Conservation (phyloP, 2,329 filamentous ascomycete species). For the Aspergillus floridensis region DNA sequence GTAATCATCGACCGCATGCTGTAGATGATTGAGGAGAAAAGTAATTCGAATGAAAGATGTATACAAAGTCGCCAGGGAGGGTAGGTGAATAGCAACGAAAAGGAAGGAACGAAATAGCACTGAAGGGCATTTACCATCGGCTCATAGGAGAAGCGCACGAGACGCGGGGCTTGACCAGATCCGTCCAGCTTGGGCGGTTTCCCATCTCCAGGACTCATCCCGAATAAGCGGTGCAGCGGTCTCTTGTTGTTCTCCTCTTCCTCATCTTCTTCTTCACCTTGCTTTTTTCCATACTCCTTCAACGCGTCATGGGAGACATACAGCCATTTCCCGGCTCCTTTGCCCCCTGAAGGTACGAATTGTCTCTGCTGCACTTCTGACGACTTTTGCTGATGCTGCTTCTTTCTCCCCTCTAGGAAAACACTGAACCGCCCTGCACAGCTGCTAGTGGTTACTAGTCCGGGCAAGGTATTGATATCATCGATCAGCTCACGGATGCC, state of each 20-base stretch:
- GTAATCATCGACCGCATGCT: no score
- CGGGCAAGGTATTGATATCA: conserved; percentile 71
- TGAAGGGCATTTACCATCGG: conserved; percentile 71
- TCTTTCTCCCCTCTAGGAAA: conserved; percentile 75
- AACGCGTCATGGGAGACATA: conserved; percentile 83
- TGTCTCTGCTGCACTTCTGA: conserved; percentile 23
- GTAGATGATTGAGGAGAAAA: no score
- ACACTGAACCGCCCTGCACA: conserved; percentile 85
- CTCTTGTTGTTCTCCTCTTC: conserved; percentile 27
- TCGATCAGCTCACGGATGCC: conserved; percentile 74
- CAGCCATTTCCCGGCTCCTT: conserved; percentile 81
- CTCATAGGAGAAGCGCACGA: conserved; percentile 87
- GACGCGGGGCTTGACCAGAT: conserved; percentile 49
- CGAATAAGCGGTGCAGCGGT: conserved; percentile 42
- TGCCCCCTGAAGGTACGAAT: conserved; percentile 70
- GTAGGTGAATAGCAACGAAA: conserved; percentile 59
- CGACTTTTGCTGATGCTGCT: conserved; percentile 12
- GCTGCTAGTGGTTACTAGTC: conserved; percentile 87
- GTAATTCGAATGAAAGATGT: no score
- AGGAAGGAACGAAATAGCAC: neutral
- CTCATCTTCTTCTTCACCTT: conserved; percentile 3
- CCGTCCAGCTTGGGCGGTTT: conserved; percentile 29
- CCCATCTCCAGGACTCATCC: conserved; percentile 39
- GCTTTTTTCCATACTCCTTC: conserved; percentile 18
- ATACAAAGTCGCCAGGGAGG: neutral